These are phyloP conservation scores for Hymenoscyphus fraxineus DNA, from an alignment of 2,329 filamentous ascomycete genomes.

Conservation along the genomic window DNA sequence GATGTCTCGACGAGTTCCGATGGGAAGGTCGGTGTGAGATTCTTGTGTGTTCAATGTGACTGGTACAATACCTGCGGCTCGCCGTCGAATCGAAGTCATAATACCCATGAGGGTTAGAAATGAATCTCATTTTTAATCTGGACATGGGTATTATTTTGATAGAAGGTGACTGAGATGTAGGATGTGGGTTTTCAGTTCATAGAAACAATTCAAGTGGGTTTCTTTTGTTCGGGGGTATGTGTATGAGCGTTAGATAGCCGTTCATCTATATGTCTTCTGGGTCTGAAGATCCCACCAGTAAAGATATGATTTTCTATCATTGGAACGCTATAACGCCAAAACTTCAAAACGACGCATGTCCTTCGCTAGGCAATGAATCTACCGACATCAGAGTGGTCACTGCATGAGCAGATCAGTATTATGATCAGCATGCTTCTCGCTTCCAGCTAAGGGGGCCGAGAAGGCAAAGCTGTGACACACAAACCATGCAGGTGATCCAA, in stretches of 20 bases:
- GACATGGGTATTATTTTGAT: background rate
- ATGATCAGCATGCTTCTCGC: background rate
- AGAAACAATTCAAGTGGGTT: background rate
- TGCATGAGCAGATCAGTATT: background rate
- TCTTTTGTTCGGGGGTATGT: background rate
- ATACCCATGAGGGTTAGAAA: background rate
- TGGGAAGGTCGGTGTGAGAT: background rate
- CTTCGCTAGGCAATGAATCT: background rate
- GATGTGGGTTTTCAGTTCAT: background rate
- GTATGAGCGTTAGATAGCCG: background rate
- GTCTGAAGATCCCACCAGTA: background rate
- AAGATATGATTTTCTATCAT: background rate
- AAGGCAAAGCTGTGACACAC: background rate
- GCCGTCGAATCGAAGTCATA: background rate
- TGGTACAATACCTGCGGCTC: background rate
- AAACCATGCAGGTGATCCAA: background rate
- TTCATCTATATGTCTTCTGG: background rate
- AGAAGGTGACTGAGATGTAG: background rate
- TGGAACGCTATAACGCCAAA: background rate
- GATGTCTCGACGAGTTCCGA: background rate
- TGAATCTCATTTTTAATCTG: background rate
- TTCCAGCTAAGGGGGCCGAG: background rate
- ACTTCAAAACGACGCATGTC: background rate
- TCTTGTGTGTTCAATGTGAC: conserved; percentile 1
- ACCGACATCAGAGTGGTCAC: background rate